Base-by-base conservation (phyloP, 495 filamentous ascomycete species). In the Penicillium cinerascens region DNA sequence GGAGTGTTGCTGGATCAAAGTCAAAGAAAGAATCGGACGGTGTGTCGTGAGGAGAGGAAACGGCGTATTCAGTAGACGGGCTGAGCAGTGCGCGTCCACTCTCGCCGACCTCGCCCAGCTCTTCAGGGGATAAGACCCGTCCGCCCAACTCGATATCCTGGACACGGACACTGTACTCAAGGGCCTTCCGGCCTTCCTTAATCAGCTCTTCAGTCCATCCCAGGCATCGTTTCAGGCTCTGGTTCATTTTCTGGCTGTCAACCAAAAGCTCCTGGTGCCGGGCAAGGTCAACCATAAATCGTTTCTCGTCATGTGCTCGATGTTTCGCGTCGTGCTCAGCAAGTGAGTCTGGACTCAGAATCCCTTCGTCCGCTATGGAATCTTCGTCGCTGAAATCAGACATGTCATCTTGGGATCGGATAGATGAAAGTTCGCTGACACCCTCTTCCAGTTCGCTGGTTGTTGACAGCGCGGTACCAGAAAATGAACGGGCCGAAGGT, bases 171-270 rank as follows among this genome's bases (percentile, higher is more conserved):
- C 80, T 75, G 59, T 93, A 95, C 41, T 85, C 87, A 9, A 99
- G 80, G 1, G 93, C 93, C 60, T 86, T 89, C 59, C 86, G 87
- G 22, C 86, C 92, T 48, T 96, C 89, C 27, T 78, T 84, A 59
- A 99, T 96, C 35, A 99, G 77, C 52, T 87, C 85, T 58, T 99
- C 93, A 0, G 91, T 91, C 79, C 87, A 88, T 20, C 80, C 81
- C 20, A 95, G 75, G 65, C 93, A 99, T 23, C 90, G 79, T 63
- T 89, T 92, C 3, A 99, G 75, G 60, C 88, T 92, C 59, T 93
- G 87, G 65, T 97, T 97, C 73, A 97, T 89, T 67, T 87, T 92
- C 61, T 96, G 89, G 50, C 86, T 91, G 66, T 96, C 91, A 20
- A 88, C 70, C 4, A 98, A 80, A 2, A 97, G 74, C 58, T 92